Conservation (phyloP, 2,329 filamentous ascomycete species). For the Dactylellina cionopaga region DNA sequence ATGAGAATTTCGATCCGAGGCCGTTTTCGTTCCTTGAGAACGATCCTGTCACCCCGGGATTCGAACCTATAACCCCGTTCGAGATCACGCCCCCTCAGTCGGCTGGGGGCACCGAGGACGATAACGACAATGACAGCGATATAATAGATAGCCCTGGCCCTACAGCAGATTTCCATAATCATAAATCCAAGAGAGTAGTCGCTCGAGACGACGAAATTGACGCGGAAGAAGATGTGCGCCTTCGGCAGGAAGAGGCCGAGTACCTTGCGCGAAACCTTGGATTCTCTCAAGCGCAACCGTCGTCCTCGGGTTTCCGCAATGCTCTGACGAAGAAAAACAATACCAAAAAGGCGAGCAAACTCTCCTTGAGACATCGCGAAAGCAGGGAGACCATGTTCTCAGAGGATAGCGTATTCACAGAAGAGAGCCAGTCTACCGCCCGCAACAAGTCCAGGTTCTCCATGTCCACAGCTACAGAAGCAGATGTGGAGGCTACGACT, state of each 20-base stretch:
- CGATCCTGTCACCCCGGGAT: conserved; percentile 50
- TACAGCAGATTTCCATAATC: conserved; percentile 47
- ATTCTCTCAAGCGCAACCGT: conserved; percentile 39
- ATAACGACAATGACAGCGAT: conserved; percentile 45
- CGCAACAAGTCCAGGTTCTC: conserved; percentile 41
- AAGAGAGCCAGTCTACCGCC: conserved; percentile 36
- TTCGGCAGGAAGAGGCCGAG: conserved; percentile 43
- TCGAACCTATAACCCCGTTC: conserved; percentile 52
- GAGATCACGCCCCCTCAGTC: conserved; percentile 52
- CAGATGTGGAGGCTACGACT: conserved; percentile 33
- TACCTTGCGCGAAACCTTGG: conserved; percentile 51
- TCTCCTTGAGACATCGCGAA: conserved; percentile 29
- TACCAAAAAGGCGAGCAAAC: conserved; percentile 31
- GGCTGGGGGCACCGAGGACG: conserved; percentile 37
- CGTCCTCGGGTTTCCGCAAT: conserved; percentile 20
- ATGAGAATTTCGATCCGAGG: conserved; percentile 45
- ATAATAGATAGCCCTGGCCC: conserved; percentile 51
- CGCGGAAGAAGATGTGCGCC: conserved; percentile 32
- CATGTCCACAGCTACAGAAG: conserved; percentile 38
- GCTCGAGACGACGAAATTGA: conserved; percentile 30
- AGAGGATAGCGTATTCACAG: conserved; percentile 43
- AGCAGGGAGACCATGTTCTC: conserved; percentile 51
- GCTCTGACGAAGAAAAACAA: conserved; percentile 32
- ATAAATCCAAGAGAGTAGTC: conserved; percentile 21
- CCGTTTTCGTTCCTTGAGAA: conserved; percentile 51